Base-by-base conservation (phyloP, 2,329 filamentous ascomycete species). In the Pseudogymnoascus sp. region DNA sequence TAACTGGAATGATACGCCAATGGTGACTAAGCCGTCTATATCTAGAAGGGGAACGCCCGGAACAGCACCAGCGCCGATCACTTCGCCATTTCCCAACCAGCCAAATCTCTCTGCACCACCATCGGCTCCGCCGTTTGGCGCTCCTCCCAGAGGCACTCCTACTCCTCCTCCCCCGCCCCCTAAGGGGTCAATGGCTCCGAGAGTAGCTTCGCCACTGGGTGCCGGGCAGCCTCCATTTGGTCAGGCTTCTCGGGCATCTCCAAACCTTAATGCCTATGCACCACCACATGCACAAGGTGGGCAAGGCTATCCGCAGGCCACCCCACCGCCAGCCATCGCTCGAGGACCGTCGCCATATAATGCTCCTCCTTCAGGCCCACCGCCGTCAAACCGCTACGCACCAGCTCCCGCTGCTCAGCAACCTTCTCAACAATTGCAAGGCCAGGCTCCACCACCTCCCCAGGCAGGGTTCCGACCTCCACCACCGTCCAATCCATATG, bases 1-100 rank as follows among this genome's bases (percentile, higher is more conserved):
- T 29, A 88, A 89, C 68, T 99, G 94, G 94, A 99, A 99, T 69
- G 94, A 99, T 74, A 88, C 95, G 60, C 94, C 94, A 1, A 83
- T 96, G 69, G 89, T 97, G 52, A 81, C 84, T 52, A 90, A 93
- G 77, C 81, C 88, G n/a, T 82, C 84, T 12, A 67, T 61, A 52
- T 82, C 87, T 21, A 86, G 92, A 67, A 85, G 87, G 71, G 81
- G 81, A 52, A 97, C 93, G 0, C 91, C 92, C 2, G 85, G 81
- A 61, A 78, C 85, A 18, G 71, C 72, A 33, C 71, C 76, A 45
- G 83, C 85, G 60, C 79, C 88, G 2, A 85, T 92, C 59, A 84
- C 81, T n/a, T 85, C 89, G 15, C 90, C 91, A 7, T 96, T 94
- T 78, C 82, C 85, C 1, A 84, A 83, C 67, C 86, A 89, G 70